Evolutionary conservation across 2,329 filamentous ascomycete genomes (phyloP).

Genomic region (Seiridium unicorne): DNA sequence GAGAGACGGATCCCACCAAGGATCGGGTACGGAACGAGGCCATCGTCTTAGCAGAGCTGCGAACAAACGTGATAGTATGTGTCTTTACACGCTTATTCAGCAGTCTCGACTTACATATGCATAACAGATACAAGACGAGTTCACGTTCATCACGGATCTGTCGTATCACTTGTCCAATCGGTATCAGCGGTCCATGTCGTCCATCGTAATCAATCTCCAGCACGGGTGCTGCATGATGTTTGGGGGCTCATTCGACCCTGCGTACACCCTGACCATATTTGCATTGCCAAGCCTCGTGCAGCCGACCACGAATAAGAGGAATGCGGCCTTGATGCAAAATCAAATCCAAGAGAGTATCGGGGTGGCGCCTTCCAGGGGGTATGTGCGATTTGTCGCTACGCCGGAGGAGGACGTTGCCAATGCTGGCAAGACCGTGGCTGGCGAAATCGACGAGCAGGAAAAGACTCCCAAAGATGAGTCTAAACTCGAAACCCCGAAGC

Average conservation of each 20-base stretch:
- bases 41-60: slow-evolving; percentile 62
- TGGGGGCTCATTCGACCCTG: slow-evolving; percentile 74
- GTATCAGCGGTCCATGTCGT: slow-evolving; percentile 72
- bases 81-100: not conserved
- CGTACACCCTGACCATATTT: slow-evolving; percentile 74
- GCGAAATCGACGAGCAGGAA: slow-evolving; percentile 61
- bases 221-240: slow-evolving; percentile 75
- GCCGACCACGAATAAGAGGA: slow-evolving; percentile 76
- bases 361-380: slow-evolving; percentile 64
- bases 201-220: slow-evolving; percentile 72
- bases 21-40: slow-evolving; percentile 53
- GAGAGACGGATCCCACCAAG: slow-evolving; percentile 31
- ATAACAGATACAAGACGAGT: slow-evolving; percentile 69
- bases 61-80: slow-evolving; percentile 62
- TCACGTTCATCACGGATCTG: slow-evolving; percentile 70
- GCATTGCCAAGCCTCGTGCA: slow-evolving; percentile 68
- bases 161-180: slow-evolving; percentile 71
- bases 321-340: slow-evolving; percentile 73
- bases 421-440: slow-evolving; percentile 67
- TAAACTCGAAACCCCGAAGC: slow-evolving; percentile 11
- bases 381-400: slow-evolving; percentile 70
- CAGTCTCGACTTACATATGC: not conserved
- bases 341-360: slow-evolving; percentile 70
- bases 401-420: slow-evolving; percentile 70
- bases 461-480: slow-evolving; percentile 28